phyloP scores from a whole-genome alignment of 2,329 filamentous ascomycete genomes.

The Teratosphaeria viscida region DNA sequence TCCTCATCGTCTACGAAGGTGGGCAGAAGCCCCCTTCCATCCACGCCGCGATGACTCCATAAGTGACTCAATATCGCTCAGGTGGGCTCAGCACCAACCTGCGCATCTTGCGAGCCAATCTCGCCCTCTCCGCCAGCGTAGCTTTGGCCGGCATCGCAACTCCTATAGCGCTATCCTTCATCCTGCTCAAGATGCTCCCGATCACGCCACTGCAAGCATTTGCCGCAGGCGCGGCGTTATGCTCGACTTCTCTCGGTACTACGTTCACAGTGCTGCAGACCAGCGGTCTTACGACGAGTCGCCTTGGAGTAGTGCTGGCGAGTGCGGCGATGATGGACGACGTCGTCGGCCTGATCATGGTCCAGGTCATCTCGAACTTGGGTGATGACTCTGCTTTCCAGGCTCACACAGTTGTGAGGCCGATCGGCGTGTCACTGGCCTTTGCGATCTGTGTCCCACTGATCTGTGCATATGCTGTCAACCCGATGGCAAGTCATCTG shows the following conservation, averaged over 20 bases:
- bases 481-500: conserved; percentile 27
- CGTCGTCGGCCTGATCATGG: conserved; percentile 66
- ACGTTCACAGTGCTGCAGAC: conserved; percentile 56
- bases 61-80: conserved; percentile 11
- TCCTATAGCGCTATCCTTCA: conserved; percentile 58
- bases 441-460: conserved; percentile 43
- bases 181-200: conserved; percentile 40
- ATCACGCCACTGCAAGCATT: conserved; percentile 53
- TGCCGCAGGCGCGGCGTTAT: conserved; percentile 61
- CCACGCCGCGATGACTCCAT: not conserved
- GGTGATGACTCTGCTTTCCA: conserved; percentile 31
- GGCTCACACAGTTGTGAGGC: conserved; percentile 36
- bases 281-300: conserved; percentile 44
- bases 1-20: conserved; percentile 63
- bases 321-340: conserved; percentile 76
- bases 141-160: conserved; percentile 14
- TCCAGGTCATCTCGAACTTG: conserved; percentile 61
- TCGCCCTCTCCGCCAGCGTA: conserved; percentile 42
- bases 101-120: conserved; percentile 46
- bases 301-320: conserved; percentile 53
- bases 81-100: conserved; percentile 50
- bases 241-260: conserved; percentile 64
- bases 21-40: not conserved
- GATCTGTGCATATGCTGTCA: conserved; percentile 35
- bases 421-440: conserved; percentile 41